Conservation (phyloP, 306 rosid genomes). For the Dicorynia guianensis region DNA sequence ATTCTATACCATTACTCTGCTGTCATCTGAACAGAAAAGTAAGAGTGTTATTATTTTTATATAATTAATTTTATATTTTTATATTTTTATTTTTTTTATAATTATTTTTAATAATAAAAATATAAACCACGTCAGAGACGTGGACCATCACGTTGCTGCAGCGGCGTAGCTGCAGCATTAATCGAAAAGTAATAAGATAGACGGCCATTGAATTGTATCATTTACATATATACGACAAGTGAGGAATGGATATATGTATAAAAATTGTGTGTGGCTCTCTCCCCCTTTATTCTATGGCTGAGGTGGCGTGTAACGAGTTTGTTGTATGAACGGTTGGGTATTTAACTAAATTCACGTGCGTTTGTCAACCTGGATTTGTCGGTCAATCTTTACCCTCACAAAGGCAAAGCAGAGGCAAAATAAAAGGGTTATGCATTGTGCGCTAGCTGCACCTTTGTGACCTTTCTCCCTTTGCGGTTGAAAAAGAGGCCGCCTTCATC, state of each 20-base stretch:
- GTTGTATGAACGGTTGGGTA: conserved; percentile 49
- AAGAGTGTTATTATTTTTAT: too few relatives aligned
- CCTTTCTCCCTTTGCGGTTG: background rate
- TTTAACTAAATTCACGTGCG: conserved; percentile 87
- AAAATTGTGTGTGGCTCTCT: too few relatives aligned
- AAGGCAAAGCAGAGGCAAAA: conserved; percentile 35
- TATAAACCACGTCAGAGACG: too few relatives aligned
- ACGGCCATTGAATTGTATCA: background rate
- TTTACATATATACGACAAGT: too few relatives aligned
- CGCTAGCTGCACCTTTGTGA: conserved; percentile 6
- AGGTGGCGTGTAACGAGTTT: too few relatives aligned
- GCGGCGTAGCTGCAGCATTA: too few relatives aligned
- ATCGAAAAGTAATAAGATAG: background rate
- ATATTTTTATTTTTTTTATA: too few relatives aligned
- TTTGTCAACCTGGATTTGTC: conserved; percentile 81
- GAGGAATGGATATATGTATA: background rate
- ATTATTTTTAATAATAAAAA: too few relatives aligned
- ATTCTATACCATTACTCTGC: background rate
- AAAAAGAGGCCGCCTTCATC: background rate
- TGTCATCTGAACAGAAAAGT: background rate
- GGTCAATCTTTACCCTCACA: conserved; percentile 71
- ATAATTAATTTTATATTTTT: too few relatives aligned
- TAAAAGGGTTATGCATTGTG: conserved; percentile 28
- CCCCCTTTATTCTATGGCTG: too few relatives aligned
- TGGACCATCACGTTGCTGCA: too few relatives aligned